Evolutionary conservation across 352 stramenopile genomes (phyloP).

Genomic region (Phytopythium boreale): DNA sequence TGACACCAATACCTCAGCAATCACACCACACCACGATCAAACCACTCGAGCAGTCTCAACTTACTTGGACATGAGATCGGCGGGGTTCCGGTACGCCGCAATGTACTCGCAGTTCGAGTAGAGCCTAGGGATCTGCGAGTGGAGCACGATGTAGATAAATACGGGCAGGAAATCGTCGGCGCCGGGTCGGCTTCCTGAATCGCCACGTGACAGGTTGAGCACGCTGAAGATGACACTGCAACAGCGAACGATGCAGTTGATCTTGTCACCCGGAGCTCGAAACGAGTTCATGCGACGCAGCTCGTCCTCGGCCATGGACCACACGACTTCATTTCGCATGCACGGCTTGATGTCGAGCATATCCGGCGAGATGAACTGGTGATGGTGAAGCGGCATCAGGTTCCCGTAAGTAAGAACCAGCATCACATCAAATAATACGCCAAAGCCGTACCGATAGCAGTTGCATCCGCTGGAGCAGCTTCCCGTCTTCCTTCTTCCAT

Average conservation of each 20-base stretch:
- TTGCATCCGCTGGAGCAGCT: constrained; percentile 75
- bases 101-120: constrained; percentile 92
- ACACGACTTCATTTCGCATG: constrained; percentile 89
- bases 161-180: constrained; percentile 91
- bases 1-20: constrained; percentile 1
- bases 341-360: constrained; percentile 91
- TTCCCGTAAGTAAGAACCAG: background rate
- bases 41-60: background rate
- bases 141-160: constrained; percentile 92
- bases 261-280: constrained; percentile 85
- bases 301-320: constrained; percentile 87
- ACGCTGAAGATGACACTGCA: constrained; percentile 90
- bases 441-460: constrained; percentile 55
- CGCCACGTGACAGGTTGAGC: constrained; percentile 74
- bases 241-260: constrained; percentile 87
- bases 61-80: constrained; percentile 90
- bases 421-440: constrained; percentile 5
- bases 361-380: constrained; percentile 72
- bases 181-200: constrained; percentile 59
- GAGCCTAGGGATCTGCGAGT: constrained; percentile 84
- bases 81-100: constrained; percentile 81
- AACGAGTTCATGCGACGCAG: constrained; percentile 89
- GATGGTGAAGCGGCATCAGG: background rate
- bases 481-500: constrained; percentile 75
- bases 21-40: constrained; percentile 2